Conservation (phyloP, 1,284 basidiomycete genomes). For the Cutaneotrichosporon cyanovorans region DNA sequence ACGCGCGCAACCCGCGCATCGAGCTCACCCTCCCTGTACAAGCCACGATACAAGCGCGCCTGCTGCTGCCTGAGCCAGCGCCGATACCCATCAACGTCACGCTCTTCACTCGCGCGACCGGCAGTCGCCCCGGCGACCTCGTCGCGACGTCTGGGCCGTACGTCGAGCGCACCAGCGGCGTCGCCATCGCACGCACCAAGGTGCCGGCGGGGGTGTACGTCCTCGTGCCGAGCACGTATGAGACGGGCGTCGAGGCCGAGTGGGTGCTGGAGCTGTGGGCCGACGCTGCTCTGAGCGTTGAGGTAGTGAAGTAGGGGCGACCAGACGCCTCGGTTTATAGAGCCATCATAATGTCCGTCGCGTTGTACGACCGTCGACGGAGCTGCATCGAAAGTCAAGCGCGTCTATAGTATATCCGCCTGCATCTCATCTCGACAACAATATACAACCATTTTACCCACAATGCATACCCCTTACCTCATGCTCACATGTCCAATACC, state of each 20-base stretch:
- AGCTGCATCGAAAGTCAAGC: no score
- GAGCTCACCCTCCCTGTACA: constrained; percentile 54
- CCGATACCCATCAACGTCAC: constrained; percentile 42
- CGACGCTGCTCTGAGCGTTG: constrained; percentile 38
- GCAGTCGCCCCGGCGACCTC: constrained; percentile 46
- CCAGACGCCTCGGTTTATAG: not conserved
- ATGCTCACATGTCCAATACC: no score
- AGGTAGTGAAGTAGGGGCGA: constrained; percentile 9
- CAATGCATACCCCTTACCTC: no score
- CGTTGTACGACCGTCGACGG: no score
- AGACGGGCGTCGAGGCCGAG: constrained; percentile 52
- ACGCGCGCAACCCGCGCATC: constrained; percentile 61
- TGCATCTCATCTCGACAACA: no score
- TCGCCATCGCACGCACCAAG: constrained; percentile 53
- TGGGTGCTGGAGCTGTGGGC: constrained; percentile 58
- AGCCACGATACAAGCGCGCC: constrained; percentile 53
- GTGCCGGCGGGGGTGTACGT: constrained; percentile 60
- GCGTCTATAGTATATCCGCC: no score
- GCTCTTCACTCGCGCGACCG: constrained; percentile 32
- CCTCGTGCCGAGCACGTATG: constrained; percentile 65
- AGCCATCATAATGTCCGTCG: constrained; percentile 21
- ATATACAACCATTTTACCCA: no score
- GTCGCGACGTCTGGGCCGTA: constrained; percentile 69
- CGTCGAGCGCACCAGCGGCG: constrained; percentile 62
- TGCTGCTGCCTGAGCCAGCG: constrained; percentile 11